Base-by-base conservation (phyloP, 2,329 filamentous ascomycete species). In the Phialophora verrucosa region DNA sequence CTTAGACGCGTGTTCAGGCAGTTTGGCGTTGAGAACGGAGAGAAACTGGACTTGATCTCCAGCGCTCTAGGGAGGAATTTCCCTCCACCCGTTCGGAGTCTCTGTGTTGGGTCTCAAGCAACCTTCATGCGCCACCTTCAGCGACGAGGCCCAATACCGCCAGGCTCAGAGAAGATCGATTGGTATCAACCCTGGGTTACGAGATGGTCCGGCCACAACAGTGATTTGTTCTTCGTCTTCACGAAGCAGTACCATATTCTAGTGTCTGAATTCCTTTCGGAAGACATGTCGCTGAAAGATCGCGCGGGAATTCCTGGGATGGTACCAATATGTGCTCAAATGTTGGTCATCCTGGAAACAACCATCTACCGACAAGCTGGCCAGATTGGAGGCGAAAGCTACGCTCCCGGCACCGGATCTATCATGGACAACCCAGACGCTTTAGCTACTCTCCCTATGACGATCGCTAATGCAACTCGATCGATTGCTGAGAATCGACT, bases 181-280 rank as follows among this genome's bases (percentile, higher is more conserved):
- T 97, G 93, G 93, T 88, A 90, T 73, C 91, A 92, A 0, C 88
- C 89, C 0, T 97, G 93, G 93, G 83, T 91, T 7, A 87, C 90
- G 47, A 87, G 92, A 67, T 97, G 93, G 93, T 90, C 88, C 68
- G 93, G 93, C 14, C 87, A 88, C 1, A 93, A 97, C 73, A 96
- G 91, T 3, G 93, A 97, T 74, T 82, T 97, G 38, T 92, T 97
- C 75, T 97, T 94, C 79, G 90, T 96, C 53, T 97, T 97, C 74
- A 87, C 89, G 79, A 97, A 96, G 78, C 90, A 95, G 75, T 96
- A 91, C 73, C 91, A 94, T 76, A 85, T 94, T 23, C 82, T 97
- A 2, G 84, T 89, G 3, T 87, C 91, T 49, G 91, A 95, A 66
- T 90, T 91, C 71, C 82, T 91, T 72, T 88, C 89, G 0, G 72